Conservation (phyloP, 305 asterid species). For the Fraxinus floribunda region DNA sequence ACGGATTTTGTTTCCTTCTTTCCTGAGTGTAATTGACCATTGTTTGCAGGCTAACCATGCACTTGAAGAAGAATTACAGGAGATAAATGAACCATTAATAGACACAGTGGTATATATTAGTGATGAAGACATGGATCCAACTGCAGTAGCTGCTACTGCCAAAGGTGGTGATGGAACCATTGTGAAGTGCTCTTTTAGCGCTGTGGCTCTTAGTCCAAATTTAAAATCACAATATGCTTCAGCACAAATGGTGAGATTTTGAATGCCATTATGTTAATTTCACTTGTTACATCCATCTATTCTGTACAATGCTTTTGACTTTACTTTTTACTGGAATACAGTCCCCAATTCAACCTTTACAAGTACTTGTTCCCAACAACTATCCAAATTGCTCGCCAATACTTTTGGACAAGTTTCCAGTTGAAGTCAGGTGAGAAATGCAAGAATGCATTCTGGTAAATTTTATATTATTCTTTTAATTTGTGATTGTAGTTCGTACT, state of each 20-base stretch:
- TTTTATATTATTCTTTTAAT: neutral
- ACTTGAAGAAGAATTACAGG: conserved; percentile 80
- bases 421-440: conserved; percentile 69
- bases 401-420: conserved; percentile 88
- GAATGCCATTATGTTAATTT: conserved; percentile 12
- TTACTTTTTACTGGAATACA: conserved; percentile 40
- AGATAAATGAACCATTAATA: conserved; percentile 77
- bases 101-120: conserved; percentile 80
- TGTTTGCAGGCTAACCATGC: conserved; percentile 75
- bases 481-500: conserved; percentile 3
- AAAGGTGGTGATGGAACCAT: conserved; percentile 86
- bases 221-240: conserved; percentile 90
- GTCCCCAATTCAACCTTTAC: conserved; percentile 91
- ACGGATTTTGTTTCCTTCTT: neutral
- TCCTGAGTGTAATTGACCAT: conserved; percentile 15
- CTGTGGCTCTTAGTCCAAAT: conserved; percentile 84
- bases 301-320: conserved; percentile 20
- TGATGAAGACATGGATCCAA: conserved; percentile 83
- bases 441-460: conserved; percentile 1
- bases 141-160: conserved; percentile 67
- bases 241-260: conserved; percentile 74
- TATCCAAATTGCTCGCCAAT: conserved; percentile 87
- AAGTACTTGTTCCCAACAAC: conserved; percentile 73
- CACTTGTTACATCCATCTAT: conserved; percentile 17
- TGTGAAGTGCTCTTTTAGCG: conserved; percentile 81